Evolutionary conservation across 225 moss, liverwort and hornwort species (phyloP), one percentile per base, ranked within the genome.

Genomic region (Pseudoscleropodium purum): DNA sequence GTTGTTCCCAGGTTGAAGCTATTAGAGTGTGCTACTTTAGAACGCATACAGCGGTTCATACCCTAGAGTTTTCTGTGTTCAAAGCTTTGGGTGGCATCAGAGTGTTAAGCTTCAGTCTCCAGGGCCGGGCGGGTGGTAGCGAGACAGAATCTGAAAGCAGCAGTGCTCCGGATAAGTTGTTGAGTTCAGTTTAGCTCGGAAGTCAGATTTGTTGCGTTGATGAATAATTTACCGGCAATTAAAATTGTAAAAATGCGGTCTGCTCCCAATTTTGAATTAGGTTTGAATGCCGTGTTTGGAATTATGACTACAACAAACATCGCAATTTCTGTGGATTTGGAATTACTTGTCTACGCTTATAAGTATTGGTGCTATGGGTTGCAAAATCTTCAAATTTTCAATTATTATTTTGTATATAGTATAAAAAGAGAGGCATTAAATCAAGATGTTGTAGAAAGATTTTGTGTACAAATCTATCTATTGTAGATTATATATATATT

Each of bases 401-500:
- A 29, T 16, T 17, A 59, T 80, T 39, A 7, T 7, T 57, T 10
- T 52, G 2, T 74, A 47, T 18, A 4, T 31, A 13, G 36, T 77
- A 77, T 77, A 6, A 6, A 1, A 34, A 9, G 23, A 34, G 23
- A 20, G 36, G 4, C 34, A 34, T 54, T 23, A 54, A 77, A 24
- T 77, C 0, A 19, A 19, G 8, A 76, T 3, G 3, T 52, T 0
- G 2, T 20, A 1, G 8, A 51, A 52, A 21, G 34, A 36, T 54
- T 37, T 52, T 37, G 6, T 25, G 0, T 56, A 25, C 15, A 78
- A 56, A 37, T 37, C 37, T 54, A n/a, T n/a, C n/a, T n/a, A n/a
- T 56, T 77, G 9, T 54, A 34, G 36, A 15, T 21, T 76, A 1
- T 34, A 5, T 76, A 0, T 13, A 2, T 8, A 21, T 3, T 34